Evolutionary conservation across 164 flowering plant genomes (phyloP), one percentile per base, ranked within the genome.

Genomic region (Vitis riparia): DNA sequence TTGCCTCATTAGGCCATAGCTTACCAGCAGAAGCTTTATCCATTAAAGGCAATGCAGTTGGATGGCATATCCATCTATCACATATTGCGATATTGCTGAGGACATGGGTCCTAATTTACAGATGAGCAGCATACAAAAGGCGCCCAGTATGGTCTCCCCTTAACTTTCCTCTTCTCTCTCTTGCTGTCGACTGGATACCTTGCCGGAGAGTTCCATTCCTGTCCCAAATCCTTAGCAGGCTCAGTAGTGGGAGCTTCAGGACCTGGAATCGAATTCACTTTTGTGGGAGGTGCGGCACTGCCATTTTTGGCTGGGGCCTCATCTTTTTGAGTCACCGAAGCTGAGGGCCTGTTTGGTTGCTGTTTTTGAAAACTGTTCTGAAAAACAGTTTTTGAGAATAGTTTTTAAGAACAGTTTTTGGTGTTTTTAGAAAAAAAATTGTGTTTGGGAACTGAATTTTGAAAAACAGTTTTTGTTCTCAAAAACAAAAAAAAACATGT

Each of bases 101-200:
- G 27, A 19, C 4, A 27, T 51, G 44, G 15, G 15, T 65, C 19
- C 80, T 81, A 83, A 66, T 83, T 77, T 11, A 81, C 82, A 19
- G 96, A 88, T 37, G 94, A 85, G 82, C 98, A 93, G 77, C 98
- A 93, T n/a, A 86, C 77, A 71, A 89, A 91, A 19, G 88, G 87
- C 8, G 75, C 82, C 98, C 96, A 93, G 56, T 70, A 83, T 2
- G 87, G 78, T 63, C 74, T 84, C 3, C 88, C 83, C 79, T 77
- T 88, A 27, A n/a, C 70, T 74, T 85, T 92, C 74, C 77, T 86
- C 81, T 85, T 86, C 69, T 86, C 92, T 70, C 81, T 81, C 81
- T 88, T 88, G 16, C 78, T 83, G 47, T 82, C 83, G 3, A 75
- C 62, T 0, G 85, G 91, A 71, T 86, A 83, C 67, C 87, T 80